These are phyloP conservation scores for Favolaschia claudopus DNA, from an alignment of 768 basidiomycete species.

Conservation along the genomic window DNA sequence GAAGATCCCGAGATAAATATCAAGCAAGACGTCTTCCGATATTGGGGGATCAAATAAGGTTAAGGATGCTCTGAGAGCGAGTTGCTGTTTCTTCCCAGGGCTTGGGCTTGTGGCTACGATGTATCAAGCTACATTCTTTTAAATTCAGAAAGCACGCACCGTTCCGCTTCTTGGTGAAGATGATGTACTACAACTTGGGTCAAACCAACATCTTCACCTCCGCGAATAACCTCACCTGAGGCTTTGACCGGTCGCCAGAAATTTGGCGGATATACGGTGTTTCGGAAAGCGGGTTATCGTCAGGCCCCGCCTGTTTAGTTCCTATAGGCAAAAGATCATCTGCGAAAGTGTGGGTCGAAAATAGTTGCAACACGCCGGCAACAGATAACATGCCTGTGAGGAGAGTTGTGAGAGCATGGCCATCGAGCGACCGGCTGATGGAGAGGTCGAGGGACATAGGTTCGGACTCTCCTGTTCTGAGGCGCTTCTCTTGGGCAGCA, in stretches of 20 bases:
- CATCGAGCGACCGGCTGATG: slow-evolving; percentile 18
- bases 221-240: slow-evolving; percentile 11
- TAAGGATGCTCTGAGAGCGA: slow-evolving; percentile 11
- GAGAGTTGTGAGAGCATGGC: slow-evolving; percentile 23
- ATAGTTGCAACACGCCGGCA: neutral
- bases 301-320: slow-evolving; percentile 24
- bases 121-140: neutral
- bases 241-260: slow-evolving; percentile 26
- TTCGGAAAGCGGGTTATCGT: slow-evolving; percentile 22
- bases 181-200: slow-evolving; percentile 23
- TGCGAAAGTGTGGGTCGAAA: neutral
- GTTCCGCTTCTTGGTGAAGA: slow-evolving; percentile 24
- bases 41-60: slow-evolving; percentile 21
- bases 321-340: slow-evolving; percentile 21
- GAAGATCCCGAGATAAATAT: slow-evolving; percentile 18
- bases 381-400: slow-evolving; percentile 18
- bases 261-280: slow-evolving; percentile 29
- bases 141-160: neutral
- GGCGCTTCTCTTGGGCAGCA: slow-evolving; percentile 26
- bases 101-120: neutral
- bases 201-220: neutral
- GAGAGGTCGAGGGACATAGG: slow-evolving; percentile 24
- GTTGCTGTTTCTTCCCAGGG: slow-evolving; percentile 10
- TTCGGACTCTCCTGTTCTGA: slow-evolving; percentile 18
- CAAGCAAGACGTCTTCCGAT: slow-evolving; percentile 15